phyloP scores from a whole-genome alignment of 2,329 filamentous ascomycete species.

The Ophiostoma ips region DNA sequence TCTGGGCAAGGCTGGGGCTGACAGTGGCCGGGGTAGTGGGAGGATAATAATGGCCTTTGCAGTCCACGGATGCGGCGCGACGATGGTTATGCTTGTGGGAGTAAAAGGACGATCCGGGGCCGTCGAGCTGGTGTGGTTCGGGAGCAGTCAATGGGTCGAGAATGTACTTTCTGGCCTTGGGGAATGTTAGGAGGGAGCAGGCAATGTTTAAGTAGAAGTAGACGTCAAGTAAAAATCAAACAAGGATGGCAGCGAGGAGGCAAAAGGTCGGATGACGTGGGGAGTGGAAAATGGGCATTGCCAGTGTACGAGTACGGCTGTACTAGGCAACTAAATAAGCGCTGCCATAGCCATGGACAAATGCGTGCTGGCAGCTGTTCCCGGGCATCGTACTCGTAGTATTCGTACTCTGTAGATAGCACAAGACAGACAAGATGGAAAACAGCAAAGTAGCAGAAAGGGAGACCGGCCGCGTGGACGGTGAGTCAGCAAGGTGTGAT shows the following conservation, averaged over 20 bases:
- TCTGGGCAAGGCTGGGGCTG: constrained; percentile 31
- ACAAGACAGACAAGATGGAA: too few relatives aligned
- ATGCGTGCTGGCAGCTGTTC: too few relatives aligned
- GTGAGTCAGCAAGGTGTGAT: too few relatives aligned
- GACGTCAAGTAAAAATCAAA: background rate
- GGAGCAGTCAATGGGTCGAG: constrained; percentile 56
- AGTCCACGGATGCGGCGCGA: constrained; percentile 13
- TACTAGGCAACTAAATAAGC: background rate
- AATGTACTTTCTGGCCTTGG: constrained; percentile 27
- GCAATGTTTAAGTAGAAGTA: background rate
- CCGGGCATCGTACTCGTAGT: too few relatives aligned
- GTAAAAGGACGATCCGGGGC: constrained; percentile 45
- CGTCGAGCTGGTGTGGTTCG: constrained; percentile 53
- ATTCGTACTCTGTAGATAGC: too few relatives aligned
- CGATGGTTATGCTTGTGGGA: too few relatives aligned
- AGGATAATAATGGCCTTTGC: constrained; percentile 6
- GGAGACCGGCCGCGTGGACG: background rate
- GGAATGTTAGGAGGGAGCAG: background rate
- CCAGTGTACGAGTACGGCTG: background rate
- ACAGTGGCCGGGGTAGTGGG: constrained; percentile 34
- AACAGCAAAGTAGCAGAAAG: background rate
- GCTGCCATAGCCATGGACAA: too few relatives aligned
- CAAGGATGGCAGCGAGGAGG: background rate
- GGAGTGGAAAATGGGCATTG: too few relatives aligned
- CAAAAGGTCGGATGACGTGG: background rate